These are phyloP conservation scores for Wakefieldia striispora DNA, from an alignment of 768 basidiomycete species.

Conservation along the genomic window DNA sequence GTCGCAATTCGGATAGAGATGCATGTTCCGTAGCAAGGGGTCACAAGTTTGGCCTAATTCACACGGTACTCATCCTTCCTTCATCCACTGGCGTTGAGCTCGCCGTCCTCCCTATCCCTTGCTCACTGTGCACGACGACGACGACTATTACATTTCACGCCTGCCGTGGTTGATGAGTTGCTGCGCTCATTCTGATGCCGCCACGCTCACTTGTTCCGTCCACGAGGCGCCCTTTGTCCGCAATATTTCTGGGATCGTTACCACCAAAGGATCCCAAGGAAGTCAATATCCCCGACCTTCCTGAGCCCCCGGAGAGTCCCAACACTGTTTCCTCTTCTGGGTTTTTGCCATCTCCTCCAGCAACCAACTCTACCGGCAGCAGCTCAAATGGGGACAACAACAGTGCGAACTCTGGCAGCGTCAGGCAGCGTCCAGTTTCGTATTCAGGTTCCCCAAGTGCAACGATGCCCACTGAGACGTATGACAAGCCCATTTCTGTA, in stretches of 20 bases:
- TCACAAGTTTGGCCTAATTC: slow-evolving; percentile 13
- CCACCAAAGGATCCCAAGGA: slow-evolving; percentile 39
- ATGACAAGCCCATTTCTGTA: slow-evolving; percentile 34
- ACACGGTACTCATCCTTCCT: slow-evolving; percentile 26
- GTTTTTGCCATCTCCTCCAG: slow-evolving; percentile 72
- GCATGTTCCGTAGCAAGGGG: neutral
- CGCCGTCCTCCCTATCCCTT: slow-evolving; percentile 19
- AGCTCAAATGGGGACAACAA: slow-evolving; percentile 67
- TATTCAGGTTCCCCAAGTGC: slow-evolving; percentile 23
- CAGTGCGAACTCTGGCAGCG: slow-evolving; percentile 40
- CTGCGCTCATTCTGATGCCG: slow-evolving; percentile 42
- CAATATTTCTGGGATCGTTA: slow-evolving; percentile 53
- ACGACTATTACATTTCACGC: slow-evolving; percentile 7
- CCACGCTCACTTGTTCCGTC: slow-evolving; percentile 42
- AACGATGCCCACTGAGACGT: slow-evolving; percentile 41
- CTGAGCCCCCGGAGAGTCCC: slow-evolving; percentile 66
- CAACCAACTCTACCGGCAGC: slow-evolving; percentile 82
- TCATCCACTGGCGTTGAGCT: slow-evolving; percentile 13
- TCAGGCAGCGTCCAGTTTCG: slow-evolving; percentile 35
- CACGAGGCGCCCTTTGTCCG: slow-evolving; percentile 56
- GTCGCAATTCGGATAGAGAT: slow-evolving; percentile 20
- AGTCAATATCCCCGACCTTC: slow-evolving; percentile 58
- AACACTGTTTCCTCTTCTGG: slow-evolving; percentile 57
- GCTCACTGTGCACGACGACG: slow-evolving; percentile 29
- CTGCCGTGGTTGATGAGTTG: slow-evolving; percentile 29